A percentile compares a stretch with the other conserved stretches of the same genome.
phyloP scores from a whole-genome alignment of 495 filamentous ascomycete species.

The Recurvomyces mirabilis region DNA sequence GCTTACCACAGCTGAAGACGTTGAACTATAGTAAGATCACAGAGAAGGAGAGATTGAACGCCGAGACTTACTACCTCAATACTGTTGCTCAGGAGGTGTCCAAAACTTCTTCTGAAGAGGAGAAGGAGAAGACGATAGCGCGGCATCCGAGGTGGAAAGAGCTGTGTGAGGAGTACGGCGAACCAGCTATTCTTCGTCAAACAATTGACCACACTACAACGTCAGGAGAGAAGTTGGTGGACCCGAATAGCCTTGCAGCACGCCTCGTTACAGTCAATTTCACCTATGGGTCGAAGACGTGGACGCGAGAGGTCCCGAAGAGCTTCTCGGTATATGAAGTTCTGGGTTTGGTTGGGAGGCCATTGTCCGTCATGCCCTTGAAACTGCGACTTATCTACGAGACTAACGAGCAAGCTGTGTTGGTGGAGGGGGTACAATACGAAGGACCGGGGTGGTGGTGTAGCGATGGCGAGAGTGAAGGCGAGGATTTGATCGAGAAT shows the following conservation, averaged over 20 bases:
- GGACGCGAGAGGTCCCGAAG: slow-evolving; percentile 51
- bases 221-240: slow-evolving; percentile 31
- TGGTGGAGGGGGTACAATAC: slow-evolving; percentile 36
- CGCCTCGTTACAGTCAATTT: slow-evolving; percentile 59
- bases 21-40: slow-evolving; percentile 75
- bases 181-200: slow-evolving; percentile 43
- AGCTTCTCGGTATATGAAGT: slow-evolving; percentile 69
- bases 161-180: slow-evolving; percentile 62
- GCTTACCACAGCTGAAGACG: slow-evolving; percentile 50
- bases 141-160: slow-evolving; percentile 59
- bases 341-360: slow-evolving; percentile 60
- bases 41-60: slow-evolving; percentile 62
- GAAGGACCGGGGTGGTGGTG: slow-evolving; percentile 31
- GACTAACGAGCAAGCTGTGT: slow-evolving; percentile 70
- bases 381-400: slow-evolving; percentile 61
- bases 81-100: slow-evolving; percentile 66
- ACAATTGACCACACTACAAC: too few species aligned
- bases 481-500: slow-evolving; percentile 24
- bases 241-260: slow-evolving; percentile 61
- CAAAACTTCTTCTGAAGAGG: slow-evolving; percentile 42
- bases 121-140: slow-evolving; percentile 38
- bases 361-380: slow-evolving; percentile 56
- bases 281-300: slow-evolving; percentile 26
- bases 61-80: slow-evolving; percentile 84
- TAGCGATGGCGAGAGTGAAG: slow-evolving; percentile 41